These are phyloP conservation scores for Metarhizium sp. DNA, from an alignment of 2,329 filamentous ascomycete species.

Conservation along the genomic window DNA sequence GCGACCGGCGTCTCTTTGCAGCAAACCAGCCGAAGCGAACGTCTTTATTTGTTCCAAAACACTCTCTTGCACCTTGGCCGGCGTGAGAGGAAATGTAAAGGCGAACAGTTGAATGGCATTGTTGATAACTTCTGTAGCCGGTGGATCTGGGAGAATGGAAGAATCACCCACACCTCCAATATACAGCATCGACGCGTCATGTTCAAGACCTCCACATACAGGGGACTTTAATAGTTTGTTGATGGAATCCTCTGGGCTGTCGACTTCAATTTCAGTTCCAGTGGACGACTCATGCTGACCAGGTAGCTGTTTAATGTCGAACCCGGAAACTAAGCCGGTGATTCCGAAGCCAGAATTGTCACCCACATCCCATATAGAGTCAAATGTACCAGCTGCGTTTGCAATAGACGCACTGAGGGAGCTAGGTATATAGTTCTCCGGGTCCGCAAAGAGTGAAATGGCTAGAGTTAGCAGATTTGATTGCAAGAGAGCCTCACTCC, in stretches of 20 bases:
- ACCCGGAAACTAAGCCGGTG: slow-evolving; percentile 72
- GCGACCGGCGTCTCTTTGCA: slow-evolving; percentile 79
- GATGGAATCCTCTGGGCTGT: slow-evolving; percentile 55
- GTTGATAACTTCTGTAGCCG: slow-evolving; percentile 89
- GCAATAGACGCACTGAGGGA: slow-evolving; percentile 88
- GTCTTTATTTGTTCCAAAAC: slow-evolving; percentile 89
- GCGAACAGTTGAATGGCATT: slow-evolving; percentile 89
- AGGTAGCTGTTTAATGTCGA: slow-evolving; percentile 60
- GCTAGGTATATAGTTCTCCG: slow-evolving; percentile 76
- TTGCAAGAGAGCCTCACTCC: slow-evolving; percentile 77
- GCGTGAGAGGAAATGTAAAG: slow-evolving; percentile 80
- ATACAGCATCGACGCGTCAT: slow-evolving; percentile 80
- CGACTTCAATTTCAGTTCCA: slow-evolving; percentile 38
- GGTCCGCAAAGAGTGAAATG: slow-evolving; percentile 86
- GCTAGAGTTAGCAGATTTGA: slow-evolving; percentile 86
- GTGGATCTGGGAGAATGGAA: slow-evolving; percentile 56
- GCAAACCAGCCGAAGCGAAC: slow-evolving; percentile 68
- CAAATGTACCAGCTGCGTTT: slow-evolving; percentile 79
- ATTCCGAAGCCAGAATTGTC: slow-evolving; percentile 95
- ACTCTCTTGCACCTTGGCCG: slow-evolving; percentile 88
- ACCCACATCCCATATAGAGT: slow-evolving; percentile 88
- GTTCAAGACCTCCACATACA: slow-evolving; percentile 74
- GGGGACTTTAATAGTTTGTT: slow-evolving; percentile 57
- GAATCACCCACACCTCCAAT: slow-evolving; percentile 37
- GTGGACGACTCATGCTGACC: slow-evolving; percentile 52